Conservation (phyloP, 257 asterid species). For the Nicotiana tabacum region DNA sequence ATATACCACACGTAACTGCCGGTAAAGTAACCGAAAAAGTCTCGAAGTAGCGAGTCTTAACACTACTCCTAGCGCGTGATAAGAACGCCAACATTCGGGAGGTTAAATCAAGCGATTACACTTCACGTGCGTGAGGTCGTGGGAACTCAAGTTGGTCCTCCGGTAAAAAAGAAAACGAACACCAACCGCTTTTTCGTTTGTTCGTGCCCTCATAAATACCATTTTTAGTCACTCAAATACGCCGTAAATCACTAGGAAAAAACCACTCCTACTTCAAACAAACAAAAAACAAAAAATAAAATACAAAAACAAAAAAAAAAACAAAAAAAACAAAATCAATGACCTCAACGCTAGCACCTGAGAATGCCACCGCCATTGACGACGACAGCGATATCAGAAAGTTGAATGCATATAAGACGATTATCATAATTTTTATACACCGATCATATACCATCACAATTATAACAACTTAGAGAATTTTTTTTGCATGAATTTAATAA, state of each 20-base stretch:
- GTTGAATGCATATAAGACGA: neutral
- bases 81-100: neutral
- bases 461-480: neutral
- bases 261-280: neutral
- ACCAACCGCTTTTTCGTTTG: conserved; percentile 38
- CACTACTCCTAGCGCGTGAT: neutral
- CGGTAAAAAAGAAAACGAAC: conserved; percentile 21
- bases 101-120: neutral
- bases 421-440: neutral
- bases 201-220: conserved; percentile 13
- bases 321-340: neutral
- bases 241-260: neutral
- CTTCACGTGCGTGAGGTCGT: conserved; percentile 7
- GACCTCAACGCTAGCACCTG: neutral
- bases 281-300: neutral
- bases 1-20: conserved; percentile 15
- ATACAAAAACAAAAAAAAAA: neutral
- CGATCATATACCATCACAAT: neutral
- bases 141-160: conserved; percentile 10
- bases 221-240: neutral
- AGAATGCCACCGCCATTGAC: neutral
- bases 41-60: neutral
- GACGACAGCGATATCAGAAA: neutral
- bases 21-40: conserved; percentile 34
- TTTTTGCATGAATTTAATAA: neutral